Percentiles rank a stretch among this genome's conserved stretches.
Evolutionary conservation across 2,329 filamentous ascomycete species (phyloP).

Genomic region (Trichoderma arundinaceum): DNA sequence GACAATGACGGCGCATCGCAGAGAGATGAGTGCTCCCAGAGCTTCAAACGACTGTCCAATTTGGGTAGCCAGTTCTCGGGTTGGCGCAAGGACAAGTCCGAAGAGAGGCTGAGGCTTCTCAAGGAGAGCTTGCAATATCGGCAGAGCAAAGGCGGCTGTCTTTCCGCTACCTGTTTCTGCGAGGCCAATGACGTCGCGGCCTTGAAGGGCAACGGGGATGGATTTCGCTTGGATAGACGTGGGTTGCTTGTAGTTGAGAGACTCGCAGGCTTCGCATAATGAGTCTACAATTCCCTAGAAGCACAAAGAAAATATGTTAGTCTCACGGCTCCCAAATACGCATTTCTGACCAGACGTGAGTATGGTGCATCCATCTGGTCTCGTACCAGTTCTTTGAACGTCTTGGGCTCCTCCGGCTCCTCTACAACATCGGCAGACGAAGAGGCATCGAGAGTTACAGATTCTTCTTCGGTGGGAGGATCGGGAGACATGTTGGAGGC

Average conservation of each 20-base stretch:
- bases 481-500: slow-evolving; percentile 34
- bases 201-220: slow-evolving; percentile 79
- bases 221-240: slow-evolving; percentile 88
- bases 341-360: too few species aligned
- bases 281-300: slow-evolving; percentile 79
- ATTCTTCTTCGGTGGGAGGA: slow-evolving; percentile 43
- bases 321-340: background rate
- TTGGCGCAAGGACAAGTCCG: slow-evolving; percentile 89
- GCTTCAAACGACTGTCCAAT: slow-evolving; percentile 89
- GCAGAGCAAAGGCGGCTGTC: slow-evolving; percentile 91
- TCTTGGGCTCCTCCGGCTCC: slow-evolving; percentile 54
- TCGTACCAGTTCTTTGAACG: slow-evolving; percentile 68
- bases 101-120: slow-evolving; percentile 86
- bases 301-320: slow-evolving; percentile 28
- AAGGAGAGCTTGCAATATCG: slow-evolving; percentile 88
- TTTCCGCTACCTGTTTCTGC: slow-evolving; percentile 97
- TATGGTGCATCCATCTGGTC: background rate
- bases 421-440: slow-evolving; percentile 43
- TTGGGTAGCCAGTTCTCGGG: slow-evolving; percentile 89
- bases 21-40: slow-evolving; percentile 83
- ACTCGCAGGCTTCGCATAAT: slow-evolving; percentile 85
- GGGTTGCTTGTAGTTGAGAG: slow-evolving; percentile 80
- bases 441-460: slow-evolving; percentile 44
- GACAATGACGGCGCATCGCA: slow-evolving; percentile 83
- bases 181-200: slow-evolving; percentile 87